Evolutionary conservation across 108 stramenopile species (phyloP).

Genomic region (Aureococcus anophagefferens): DNA sequence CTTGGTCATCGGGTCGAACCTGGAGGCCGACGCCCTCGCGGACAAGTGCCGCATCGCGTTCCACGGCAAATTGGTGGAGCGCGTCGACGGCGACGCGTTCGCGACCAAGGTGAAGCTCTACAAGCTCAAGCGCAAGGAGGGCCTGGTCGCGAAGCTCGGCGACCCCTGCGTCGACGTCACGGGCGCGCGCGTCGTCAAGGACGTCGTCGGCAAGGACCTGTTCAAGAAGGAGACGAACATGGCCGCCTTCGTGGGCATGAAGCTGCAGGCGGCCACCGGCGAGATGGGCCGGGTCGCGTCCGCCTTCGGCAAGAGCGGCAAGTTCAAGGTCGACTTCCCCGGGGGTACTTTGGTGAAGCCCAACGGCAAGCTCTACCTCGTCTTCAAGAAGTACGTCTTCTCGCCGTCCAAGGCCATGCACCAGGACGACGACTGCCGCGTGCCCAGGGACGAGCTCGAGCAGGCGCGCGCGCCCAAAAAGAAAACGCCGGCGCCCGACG

Average conservation of each 20-base stretch:
- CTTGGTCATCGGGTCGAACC: constrained; percentile 78
- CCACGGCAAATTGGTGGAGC: not conserved
- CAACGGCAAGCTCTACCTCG: constrained; percentile 47
- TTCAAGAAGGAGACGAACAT: constrained; percentile 83
- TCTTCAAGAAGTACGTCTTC: constrained; percentile 68
- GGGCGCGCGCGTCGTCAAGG: constrained; percentile 63
- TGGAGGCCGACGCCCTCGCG: constrained; percentile 50
- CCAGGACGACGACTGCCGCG: constrained; percentile 52
- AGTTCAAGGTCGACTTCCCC: constrained; percentile 75
- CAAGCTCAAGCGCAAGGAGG: constrained; percentile 61
- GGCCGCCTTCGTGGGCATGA: constrained; percentile 69
- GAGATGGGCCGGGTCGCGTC: constrained; percentile 69
- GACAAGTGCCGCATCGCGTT: constrained; percentile 1
- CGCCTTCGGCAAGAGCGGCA: constrained; percentile 80
- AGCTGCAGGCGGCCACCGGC: constrained; percentile 55
- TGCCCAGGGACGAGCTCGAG: constrained; percentile 55
- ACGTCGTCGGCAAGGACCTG: constrained; percentile 68
- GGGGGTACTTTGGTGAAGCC: constrained; percentile 49
- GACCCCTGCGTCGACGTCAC: constrained; percentile 61
- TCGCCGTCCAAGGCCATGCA: constrained; percentile 69
- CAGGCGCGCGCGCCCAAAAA: constrained; percentile 30
- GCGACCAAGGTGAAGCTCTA: constrained; percentile 42
- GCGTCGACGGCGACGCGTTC: not conserved
- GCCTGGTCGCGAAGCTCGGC: constrained; percentile 53
- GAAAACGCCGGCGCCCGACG: constrained; percentile 23